Evolutionary conservation across 2,329 filamentous ascomycete species (phyloP), one percentile per base, ranked within the genome.

Genomic region (Alternaria dauci): DNA sequence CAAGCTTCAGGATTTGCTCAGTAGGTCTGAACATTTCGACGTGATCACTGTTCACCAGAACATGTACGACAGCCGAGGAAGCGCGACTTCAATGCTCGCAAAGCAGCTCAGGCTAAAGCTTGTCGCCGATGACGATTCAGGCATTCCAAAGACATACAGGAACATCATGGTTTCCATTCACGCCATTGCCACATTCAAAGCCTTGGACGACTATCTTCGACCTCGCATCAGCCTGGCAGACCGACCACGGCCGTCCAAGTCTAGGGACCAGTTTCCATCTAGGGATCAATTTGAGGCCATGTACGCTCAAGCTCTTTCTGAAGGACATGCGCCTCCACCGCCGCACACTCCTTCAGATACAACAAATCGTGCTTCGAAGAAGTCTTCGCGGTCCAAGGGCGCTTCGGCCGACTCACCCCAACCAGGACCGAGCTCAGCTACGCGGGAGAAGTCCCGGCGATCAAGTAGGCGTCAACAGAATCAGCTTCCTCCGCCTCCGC

Each of bases 81-180:
- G 92, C 74, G 93, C 94, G 23, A 90, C 94, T 0, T 96, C 94
- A 1, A 97, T 99, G 94, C 85, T 99, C 6, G 94, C 93, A 5
- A 98, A 98, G 78, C 95, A 99, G 74, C 90, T 99, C 34, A 88
- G 94, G 34, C 86, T 99, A 44, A 94, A 93, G 70, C 84, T 99
- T 34, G 87, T 94, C 38, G 94, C 95, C 1, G 94, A 96, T 68
- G 94, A 96, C 1, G 90, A 94, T 47, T 94, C 93, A 0, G 92
- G 95, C 50, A 95, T 99, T 61, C 95, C 95, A 18, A 86, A 89
- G 36, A 85, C 90, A 0, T 98, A 96, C 75, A 88, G 92, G 23
- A 97, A 94, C 68, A 96, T 99, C 65, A 97, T 97, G 91, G 95
- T 99, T 1, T 96, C 93, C 0, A 99, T 99, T 58, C 95, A 99